A percentile compares a stretch with the other conserved stretches of the same genome.
phyloP scores from a whole-genome alignment of 805 yeast species.

The Candida manassasensis region DNA sequence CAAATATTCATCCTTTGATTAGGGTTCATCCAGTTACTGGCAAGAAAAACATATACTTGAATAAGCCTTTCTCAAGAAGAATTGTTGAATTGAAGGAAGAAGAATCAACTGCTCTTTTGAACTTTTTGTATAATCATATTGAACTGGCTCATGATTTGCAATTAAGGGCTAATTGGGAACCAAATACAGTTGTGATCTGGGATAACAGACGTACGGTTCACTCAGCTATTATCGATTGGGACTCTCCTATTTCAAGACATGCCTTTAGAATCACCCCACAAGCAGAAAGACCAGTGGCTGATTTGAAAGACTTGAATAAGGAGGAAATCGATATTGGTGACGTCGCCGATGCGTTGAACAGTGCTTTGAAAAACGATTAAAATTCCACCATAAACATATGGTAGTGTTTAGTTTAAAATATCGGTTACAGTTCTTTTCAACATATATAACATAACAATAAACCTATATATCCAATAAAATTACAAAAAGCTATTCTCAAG shows the following conservation, averaged over 20 bases:
- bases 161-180: slow-evolving; percentile 67
- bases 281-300: slow-evolving; percentile 64
- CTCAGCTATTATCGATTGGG: slow-evolving; percentile 70
- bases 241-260: slow-evolving; percentile 60
- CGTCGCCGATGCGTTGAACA: slow-evolving; percentile 23
- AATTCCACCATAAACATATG: too few relatives aligned
- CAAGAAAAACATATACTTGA: slow-evolving; percentile 53
- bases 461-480: background rate
- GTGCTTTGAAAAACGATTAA: slow-evolving; percentile 6
- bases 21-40: slow-evolving; percentile 71
- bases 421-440: too few relatives aligned
- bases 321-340: slow-evolving; percentile 33
- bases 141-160: slow-evolving; percentile 56
- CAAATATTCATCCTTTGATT: slow-evolving; percentile 63
- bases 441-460: slow-evolving; percentile 1
- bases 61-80: slow-evolving; percentile 57
- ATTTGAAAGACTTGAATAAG: slow-evolving; percentile 34
- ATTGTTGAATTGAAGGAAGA: slow-evolving; percentile 70
- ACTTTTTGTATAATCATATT: slow-evolving; percentile 52
- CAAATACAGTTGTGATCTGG: slow-evolving; percentile 69
- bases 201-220: slow-evolving; percentile 72
- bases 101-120: slow-evolving; percentile 59
- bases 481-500: slow-evolving; percentile 24
- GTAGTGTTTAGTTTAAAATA: background rate
- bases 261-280: slow-evolving; percentile 70